Conservation (phyloP, 2,329 filamentous ascomycete genomes). For the Chaetomiaceae sp. region DNA sequence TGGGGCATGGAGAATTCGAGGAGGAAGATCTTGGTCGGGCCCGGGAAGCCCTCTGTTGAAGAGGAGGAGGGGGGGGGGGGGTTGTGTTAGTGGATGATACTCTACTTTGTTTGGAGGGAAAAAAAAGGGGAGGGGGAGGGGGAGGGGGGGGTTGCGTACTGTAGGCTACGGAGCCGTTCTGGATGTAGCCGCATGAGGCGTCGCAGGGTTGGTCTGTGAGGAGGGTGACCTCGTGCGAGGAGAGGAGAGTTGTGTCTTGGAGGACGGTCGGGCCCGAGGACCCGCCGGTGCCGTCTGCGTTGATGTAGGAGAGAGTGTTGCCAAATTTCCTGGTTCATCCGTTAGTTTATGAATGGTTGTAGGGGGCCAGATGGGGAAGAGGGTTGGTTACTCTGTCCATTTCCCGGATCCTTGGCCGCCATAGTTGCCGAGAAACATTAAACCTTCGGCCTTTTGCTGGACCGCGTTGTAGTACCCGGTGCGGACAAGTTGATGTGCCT, state of each 20-base stretch:
- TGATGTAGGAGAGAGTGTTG: conserved; percentile 44
- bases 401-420: conserved; percentile 41
- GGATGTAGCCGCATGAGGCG: conserved; percentile 41
- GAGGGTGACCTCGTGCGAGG: conserved; percentile 45
- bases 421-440: conserved; percentile 48
- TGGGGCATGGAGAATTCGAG: conserved; percentile 53
- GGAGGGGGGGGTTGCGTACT: conserved; percentile 17
- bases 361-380: neutral
- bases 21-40: neutral
- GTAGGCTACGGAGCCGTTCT: conserved; percentile 42
- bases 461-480: conserved; percentile 44
- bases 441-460: conserved; percentile 37
- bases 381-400: conserved; percentile 15
- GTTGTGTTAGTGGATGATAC: conserved; percentile 14
- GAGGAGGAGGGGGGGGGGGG: conserved; percentile 13
- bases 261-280: conserved; percentile 39
- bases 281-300: conserved; percentile 38
- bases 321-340: conserved; percentile 39
- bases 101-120: too few relatives aligned
- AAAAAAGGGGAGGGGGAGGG: too few relatives aligned
- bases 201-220: conserved; percentile 42
- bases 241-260: conserved; percentile 37
- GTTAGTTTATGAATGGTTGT: neutral
- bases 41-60: conserved; percentile 20
- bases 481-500: conserved; percentile 37